Base-by-base conservation (phyloP, 140 eudicot genomes). In the Stevia rebaudiana region DNA sequence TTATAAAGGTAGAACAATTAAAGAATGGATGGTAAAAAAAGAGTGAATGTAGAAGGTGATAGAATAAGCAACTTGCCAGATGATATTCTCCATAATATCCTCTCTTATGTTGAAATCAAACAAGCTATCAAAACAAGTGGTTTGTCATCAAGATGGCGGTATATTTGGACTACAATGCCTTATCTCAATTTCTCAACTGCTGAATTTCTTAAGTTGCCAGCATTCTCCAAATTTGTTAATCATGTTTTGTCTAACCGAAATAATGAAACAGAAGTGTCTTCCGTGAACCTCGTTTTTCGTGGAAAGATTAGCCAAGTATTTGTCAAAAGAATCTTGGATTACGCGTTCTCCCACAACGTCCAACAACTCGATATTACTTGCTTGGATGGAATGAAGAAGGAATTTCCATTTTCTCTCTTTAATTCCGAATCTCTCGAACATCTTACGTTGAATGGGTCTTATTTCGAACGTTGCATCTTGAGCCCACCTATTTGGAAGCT, bases 51-150 rank as follows among this genome's bases (percentile, higher is more conserved):
- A 44, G 30, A 19, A n/a, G n/a, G n/a, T 9, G 70, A 71, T 41
- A 50, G 70, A 11, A 19, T 71, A 51, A 61, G 78, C 61, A 64
- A 6, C 50, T 73, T 73, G 61, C 61, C 78, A 15, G 67, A 73
- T n/a, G 66, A 63, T 35, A 48, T 64, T 44, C 44, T 70, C 25
- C 17, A 17, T 22, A 31, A 59, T 31, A 70, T 58, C 36, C 51
- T 67, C 40, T 36, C 73, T 40, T 51, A 12, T 18, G 9, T 36
- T 4, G 39, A 9, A 63, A 35, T 37, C 18, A 53, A 21, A 39
- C 39, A 36, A 3, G 63, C 52, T 8, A 12, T 67, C 19, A 2
- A 24, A 67, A 22, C 44, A 2, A 50, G 39, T 24, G 52, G 2
- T 13, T 37, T 67, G 57, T 69, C 74, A 7, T 42, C 66, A 15